A percentile compares a stretch with the other conserved stretches of the same genome.
Evolutionary conservation across 371 early-diverging fungal genomes (phyloP).

Genomic region (Mycotypha africana): DNA sequence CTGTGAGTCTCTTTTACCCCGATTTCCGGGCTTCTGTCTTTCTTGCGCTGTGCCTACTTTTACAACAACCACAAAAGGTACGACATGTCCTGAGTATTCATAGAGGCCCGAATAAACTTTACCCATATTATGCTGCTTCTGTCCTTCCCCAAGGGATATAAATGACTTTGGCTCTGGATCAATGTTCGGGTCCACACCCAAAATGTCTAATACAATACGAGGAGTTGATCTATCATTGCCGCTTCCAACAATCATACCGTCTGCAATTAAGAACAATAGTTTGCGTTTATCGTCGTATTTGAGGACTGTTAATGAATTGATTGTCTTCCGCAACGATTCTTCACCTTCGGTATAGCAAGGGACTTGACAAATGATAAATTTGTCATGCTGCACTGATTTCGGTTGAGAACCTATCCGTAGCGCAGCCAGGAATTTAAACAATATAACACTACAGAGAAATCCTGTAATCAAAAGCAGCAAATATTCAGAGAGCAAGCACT

Average conservation of each 20-base stretch:
- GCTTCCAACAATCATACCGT: slow-evolving; percentile 92
- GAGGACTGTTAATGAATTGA: slow-evolving; percentile 87
- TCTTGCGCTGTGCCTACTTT: slow-evolving; percentile 87
- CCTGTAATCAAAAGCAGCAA: slow-evolving; percentile 74
- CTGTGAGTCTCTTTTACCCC: slow-evolving; percentile 89
- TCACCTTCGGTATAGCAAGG: slow-evolving; percentile 99
- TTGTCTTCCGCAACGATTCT: slow-evolving; percentile 88
- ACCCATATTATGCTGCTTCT: slow-evolving; percentile 91
- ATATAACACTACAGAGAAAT: slow-evolving; percentile 78
- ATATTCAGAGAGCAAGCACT: slow-evolving; percentile 86
- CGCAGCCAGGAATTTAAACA: slow-evolving; percentile 92
- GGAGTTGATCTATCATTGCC: slow-evolving; percentile 98
- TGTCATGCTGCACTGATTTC: slow-evolving; percentile 73
- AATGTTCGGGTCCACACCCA: slow-evolving; percentile 77
- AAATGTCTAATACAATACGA: slow-evolving; percentile 91
- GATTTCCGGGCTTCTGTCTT: slow-evolving; percentile 73
- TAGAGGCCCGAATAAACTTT: slow-evolving; percentile 98
- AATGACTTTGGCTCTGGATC: slow-evolving; percentile 91
- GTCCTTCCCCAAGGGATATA: slow-evolving; percentile 85
- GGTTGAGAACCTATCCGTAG: slow-evolving; percentile 69
- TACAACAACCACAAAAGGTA: slow-evolving; percentile 94
- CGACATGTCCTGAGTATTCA: slow-evolving; percentile 79
- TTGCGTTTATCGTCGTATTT: slow-evolving; percentile 94
- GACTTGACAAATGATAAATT: slow-evolving; percentile 85
- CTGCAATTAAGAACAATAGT: slow-evolving; percentile 87